Evolutionary conservation across 1,284 basidiomycete species (phyloP).

Genomic region (Melampsora occidentalis): DNA sequence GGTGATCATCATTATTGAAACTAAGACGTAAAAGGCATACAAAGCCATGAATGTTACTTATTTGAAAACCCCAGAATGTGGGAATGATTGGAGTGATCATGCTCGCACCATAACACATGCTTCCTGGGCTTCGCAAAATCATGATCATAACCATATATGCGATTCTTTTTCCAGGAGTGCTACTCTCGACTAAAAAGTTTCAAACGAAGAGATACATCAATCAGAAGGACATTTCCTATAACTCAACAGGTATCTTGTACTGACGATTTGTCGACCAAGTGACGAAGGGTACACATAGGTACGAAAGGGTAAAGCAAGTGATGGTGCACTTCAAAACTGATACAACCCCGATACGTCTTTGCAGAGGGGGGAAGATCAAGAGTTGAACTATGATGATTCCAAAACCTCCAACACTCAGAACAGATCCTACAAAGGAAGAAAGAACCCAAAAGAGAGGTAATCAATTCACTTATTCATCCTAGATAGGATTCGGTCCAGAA

Average conservation of each 20-base stretch:
- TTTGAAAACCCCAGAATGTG: too few relatives aligned
- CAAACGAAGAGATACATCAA: background rate
- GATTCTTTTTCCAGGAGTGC: conserved; percentile 1
- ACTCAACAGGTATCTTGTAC: background rate
- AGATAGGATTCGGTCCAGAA: background rate
- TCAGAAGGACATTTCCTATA: too few relatives aligned
- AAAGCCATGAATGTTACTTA: too few relatives aligned
- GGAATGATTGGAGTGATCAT: too few relatives aligned
- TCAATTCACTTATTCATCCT: too few relatives aligned
- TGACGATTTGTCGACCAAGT: conserved; percentile 24
- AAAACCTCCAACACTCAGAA: background rate
- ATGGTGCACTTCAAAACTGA: conserved; percentile 18
- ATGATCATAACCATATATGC: conserved; percentile 23
- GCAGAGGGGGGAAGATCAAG: background rate
- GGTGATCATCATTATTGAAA: conserved; percentile 37
- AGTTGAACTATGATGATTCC: background rate
- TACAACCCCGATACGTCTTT: conserved; percentile 3
- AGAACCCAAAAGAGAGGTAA: too few relatives aligned
- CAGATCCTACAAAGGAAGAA: background rate
- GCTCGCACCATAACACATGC: conserved; percentile 37
- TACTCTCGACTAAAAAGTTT: conserved; percentile 9
- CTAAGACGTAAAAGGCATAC: background rate
- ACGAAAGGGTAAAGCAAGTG: conserved; percentile 9
- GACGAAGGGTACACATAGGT: conserved; percentile 22
- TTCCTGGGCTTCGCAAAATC: conserved; percentile 18